These are phyloP conservation scores for Coprinopsis strossmayeri DNA, from an alignment of 768 basidiomycete genomes.

Conservation along the genomic window DNA sequence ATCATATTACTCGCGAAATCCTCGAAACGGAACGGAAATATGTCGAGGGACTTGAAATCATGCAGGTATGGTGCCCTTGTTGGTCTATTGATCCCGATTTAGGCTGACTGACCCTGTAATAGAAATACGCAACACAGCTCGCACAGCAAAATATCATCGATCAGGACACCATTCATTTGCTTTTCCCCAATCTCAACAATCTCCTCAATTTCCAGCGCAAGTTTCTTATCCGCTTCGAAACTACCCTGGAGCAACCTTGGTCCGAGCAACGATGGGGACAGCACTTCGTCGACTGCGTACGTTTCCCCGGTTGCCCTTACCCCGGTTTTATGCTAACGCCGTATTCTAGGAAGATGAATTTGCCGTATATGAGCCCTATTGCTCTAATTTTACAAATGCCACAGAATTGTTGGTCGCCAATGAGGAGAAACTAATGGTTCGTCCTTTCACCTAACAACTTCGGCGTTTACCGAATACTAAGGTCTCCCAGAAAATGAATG, in stretches of 20 bases:
- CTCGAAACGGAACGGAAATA: slow-evolving; percentile 95
- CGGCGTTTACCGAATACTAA: slow-evolving; percentile 29
- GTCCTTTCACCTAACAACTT: slow-evolving; percentile 27
- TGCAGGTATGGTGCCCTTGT: slow-evolving; percentile 70
- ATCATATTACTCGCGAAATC: slow-evolving; percentile 81
- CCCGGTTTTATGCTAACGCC: slow-evolving; percentile 35
- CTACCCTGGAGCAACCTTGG: slow-evolving; percentile 77
- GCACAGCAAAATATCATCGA: slow-evolving; percentile 81
- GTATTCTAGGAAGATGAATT: slow-evolving; percentile 86
- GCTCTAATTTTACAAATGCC: slow-evolving; percentile 88
- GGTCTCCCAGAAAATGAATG: slow-evolving; percentile 61
- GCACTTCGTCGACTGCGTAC: slow-evolving; percentile 76
- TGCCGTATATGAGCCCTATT: slow-evolving; percentile 94
- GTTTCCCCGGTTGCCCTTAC: slow-evolving; percentile 35
- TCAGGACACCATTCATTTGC: slow-evolving; percentile 90
- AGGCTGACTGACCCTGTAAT: slow-evolving; percentile 12
- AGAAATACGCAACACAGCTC: slow-evolving; percentile 88
- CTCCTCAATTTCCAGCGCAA: slow-evolving; percentile 94
- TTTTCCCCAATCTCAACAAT: slow-evolving; percentile 93
- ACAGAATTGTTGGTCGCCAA: slow-evolving; percentile 80
- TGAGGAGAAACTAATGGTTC: slow-evolving; percentile 79
- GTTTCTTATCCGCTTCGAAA: slow-evolving; percentile 86
- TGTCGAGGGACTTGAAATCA: slow-evolving; percentile 92
- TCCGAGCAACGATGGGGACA: slow-evolving; percentile 84
- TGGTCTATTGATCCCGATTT: slow-evolving; percentile 3